phyloP scores from a whole-genome alignment of 148 eudicot species.

The Polygonum maritimum region DNA sequence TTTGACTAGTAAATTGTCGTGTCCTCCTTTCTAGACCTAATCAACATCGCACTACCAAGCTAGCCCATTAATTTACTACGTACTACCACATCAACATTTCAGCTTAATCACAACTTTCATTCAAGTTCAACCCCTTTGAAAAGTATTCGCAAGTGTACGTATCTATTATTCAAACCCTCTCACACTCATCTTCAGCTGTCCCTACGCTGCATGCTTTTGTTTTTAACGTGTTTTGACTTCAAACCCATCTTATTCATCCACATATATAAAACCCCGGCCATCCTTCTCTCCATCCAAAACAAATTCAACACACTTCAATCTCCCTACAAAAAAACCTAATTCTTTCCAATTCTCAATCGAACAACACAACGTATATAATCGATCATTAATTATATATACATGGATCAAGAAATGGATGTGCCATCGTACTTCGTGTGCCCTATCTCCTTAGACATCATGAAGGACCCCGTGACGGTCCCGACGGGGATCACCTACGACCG shows the following conservation, averaged over 20 bases:
- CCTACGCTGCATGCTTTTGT: slow-evolving; percentile 4
- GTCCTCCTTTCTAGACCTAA: not conserved
- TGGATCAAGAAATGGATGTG: slow-evolving; percentile 41
- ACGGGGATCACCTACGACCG: slow-evolving; percentile 86
- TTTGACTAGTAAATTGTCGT: not conserved
- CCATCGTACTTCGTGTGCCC: slow-evolving; percentile 67
- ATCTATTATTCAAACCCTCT: not conserved
- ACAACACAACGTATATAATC: not conserved
- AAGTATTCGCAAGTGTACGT: not conserved
- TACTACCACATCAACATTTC: not conserved
- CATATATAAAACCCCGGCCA: not conserved
- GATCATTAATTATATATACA: not conserved
- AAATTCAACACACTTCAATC: not conserved
- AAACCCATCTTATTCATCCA: not conserved
- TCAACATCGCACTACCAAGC: not conserved
- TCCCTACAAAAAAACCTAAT: not conserved
- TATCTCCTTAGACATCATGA: slow-evolving; percentile 61
- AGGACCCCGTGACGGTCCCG: slow-evolving; percentile 53
- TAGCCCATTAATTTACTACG: not conserved
- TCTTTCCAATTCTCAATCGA: not conserved
- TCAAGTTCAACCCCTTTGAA: not conserved
- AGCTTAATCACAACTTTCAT: too few species aligned
- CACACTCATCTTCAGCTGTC: not conserved
- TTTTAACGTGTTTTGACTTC: slow-evolving; percentile 10
- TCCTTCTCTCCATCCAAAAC: not conserved